phyloP scores from a whole-genome alignment of 139 green algal genomes.

The Desmodesmus armatus region DNA sequence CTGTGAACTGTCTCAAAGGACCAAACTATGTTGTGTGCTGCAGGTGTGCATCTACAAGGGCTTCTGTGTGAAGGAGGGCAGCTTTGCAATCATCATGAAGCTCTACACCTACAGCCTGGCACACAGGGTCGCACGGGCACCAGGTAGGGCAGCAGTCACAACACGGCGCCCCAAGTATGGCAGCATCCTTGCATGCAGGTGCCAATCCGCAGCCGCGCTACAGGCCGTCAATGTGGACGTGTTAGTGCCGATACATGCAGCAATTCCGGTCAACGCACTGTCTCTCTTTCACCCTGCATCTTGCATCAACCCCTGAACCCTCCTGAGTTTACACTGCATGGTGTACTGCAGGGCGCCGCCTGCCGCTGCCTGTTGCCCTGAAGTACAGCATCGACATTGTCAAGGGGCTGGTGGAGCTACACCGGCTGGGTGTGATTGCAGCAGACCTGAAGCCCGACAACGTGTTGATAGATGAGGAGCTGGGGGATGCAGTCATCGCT shows the following conservation, averaged over 20 bases:
- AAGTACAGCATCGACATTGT: constrained; percentile 44
- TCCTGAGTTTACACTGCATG: not conserved
- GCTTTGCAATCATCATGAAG: constrained; percentile 56
- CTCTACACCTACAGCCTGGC: constrained; percentile 48
- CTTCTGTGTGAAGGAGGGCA: constrained; percentile 42
- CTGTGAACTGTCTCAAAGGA: no score
- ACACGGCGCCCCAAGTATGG: no score
- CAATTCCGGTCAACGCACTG: no score
- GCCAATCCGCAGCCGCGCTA: no score
- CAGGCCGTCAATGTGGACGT: no score
- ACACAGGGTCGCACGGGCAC: constrained; percentile 15
- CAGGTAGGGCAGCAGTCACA: constrained; percentile 21
- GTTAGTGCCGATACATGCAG: no score
- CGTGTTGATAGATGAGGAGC: constrained; percentile 46
- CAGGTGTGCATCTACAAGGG: constrained; percentile 50
- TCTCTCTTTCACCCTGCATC: no score
- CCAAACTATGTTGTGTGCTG: no score
- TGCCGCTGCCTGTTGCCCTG: constrained; percentile 31
- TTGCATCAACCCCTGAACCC: not conserved
- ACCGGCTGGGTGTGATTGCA: constrained; percentile 40
- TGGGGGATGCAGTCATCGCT: constrained; percentile 44
- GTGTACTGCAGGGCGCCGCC: constrained; percentile 4
- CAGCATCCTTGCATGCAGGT: no score
- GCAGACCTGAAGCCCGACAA: constrained; percentile 56
- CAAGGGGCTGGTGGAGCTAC: constrained; percentile 48